A percentile compares a stretch with the other conserved stretches of the same genome.
Evolutionary conservation across 2,329 filamentous ascomycete species (phyloP).

Genomic region (Aureobasidium lini): DNA sequence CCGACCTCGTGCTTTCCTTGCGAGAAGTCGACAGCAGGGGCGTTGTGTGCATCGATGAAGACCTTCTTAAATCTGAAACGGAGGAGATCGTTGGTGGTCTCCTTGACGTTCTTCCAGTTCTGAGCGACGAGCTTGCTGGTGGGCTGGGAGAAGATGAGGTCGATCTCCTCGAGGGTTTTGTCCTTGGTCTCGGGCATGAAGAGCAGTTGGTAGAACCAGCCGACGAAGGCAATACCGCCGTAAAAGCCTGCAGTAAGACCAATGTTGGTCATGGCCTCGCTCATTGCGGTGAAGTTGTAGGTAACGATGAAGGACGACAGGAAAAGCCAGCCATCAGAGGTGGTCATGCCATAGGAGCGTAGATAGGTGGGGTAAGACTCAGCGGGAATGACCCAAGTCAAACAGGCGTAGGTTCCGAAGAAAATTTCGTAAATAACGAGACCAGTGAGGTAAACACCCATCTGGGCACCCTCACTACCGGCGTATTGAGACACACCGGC

Average conservation of each 20-base stretch:
- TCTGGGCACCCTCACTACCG: slow-evolving; percentile 36
- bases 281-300: slow-evolving; percentile 68
- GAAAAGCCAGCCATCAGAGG: slow-evolving; percentile 60
- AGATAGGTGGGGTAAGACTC: slow-evolving; percentile 69
- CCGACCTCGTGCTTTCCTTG: slow-evolving; percentile 3
- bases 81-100: slow-evolving; percentile 39
- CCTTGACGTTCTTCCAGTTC: slow-evolving; percentile 44
- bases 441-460: slow-evolving; percentile 60
- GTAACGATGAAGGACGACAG: slow-evolving; percentile 65
- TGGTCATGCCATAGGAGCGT: slow-evolving; percentile 66
- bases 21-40: neutral
- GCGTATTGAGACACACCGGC: slow-evolving; percentile 59
- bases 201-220: slow-evolving; percentile 64
- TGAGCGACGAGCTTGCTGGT: slow-evolving; percentile 55
- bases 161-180: slow-evolving; percentile 62
- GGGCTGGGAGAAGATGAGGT: slow-evolving; percentile 57
- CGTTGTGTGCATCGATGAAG: slow-evolving; percentile 29
- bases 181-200: slow-evolving; percentile 74
- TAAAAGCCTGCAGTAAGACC: slow-evolving; percentile 65
- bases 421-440: slow-evolving; percentile 61
- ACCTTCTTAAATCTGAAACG: slow-evolving; percentile 41
- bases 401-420: slow-evolving; percentile 44
- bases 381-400: slow-evolving; percentile 39
- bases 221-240: slow-evolving; percentile 62
- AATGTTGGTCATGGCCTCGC: slow-evolving; percentile 57